Percentiles rank a stretch among this genome's conserved stretches.
Evolutionary conservation across 2,329 filamentous ascomycete species (phyloP).

Genomic region (Sporothrix inflata): DNA sequence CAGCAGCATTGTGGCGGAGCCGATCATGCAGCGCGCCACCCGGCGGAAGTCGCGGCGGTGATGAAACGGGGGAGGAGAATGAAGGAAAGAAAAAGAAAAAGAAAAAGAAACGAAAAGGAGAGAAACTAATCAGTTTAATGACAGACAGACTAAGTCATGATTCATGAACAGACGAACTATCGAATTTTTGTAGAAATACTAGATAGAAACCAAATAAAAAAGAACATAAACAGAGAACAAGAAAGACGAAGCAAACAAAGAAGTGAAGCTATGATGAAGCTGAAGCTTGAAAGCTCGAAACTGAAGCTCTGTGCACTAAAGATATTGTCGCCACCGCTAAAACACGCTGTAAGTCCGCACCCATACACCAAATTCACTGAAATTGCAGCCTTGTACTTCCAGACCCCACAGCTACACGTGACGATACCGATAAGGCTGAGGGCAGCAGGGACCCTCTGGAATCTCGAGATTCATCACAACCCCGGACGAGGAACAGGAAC

Average conservation of each 20-base stretch:
- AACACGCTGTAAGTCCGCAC: neutral
- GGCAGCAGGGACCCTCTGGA: neutral
- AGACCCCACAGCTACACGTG: slow-evolving; percentile 19
- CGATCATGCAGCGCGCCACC: slow-evolving; percentile 29
- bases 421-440: slow-evolving; percentile 24
- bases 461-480: slow-evolving; percentile 11
- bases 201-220: neutral
- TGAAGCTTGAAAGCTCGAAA: neutral
- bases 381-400: neutral
- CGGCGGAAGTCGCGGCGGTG: neutral
- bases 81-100: neutral
- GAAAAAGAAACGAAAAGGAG: neutral
- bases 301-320: neutral
- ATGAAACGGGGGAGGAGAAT: neutral
- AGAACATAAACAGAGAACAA: neutral
- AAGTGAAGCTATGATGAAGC: neutral
- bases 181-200: neutral
- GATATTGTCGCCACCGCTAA: neutral
- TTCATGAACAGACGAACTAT: neutral
- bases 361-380: neutral
- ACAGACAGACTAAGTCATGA: neutral
- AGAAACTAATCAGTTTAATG: neutral
- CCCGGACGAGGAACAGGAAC: neutral
- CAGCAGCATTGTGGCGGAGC: slow-evolving; percentile 34
- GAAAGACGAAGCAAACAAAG: neutral